These are phyloP conservation scores for Globisporangium echinulatum DNA, from an alignment of 352 stramenopile species.

Conservation along the genomic window DNA sequence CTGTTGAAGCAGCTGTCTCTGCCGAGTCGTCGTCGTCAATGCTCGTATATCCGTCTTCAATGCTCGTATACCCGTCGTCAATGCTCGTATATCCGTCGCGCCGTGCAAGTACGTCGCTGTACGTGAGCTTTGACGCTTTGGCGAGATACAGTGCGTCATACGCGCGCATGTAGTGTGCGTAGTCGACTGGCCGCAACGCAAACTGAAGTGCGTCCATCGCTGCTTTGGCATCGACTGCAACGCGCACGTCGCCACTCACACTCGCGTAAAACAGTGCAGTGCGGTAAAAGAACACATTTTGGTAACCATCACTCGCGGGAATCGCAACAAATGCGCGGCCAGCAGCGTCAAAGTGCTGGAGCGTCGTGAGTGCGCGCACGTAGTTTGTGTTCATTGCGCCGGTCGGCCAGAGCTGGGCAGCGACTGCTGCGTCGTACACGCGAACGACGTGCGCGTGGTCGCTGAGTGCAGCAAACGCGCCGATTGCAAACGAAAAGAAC, in stretches of 20 bases:
- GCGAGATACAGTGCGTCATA: slow-evolving; percentile 3
- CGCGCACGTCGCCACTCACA: not conserved
- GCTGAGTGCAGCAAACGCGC: slow-evolving; percentile 8
- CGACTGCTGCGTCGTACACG: slow-evolving; percentile 6
- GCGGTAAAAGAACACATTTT: slow-evolving; percentile 18
- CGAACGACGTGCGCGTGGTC: slow-evolving; percentile 5
- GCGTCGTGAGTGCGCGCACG: slow-evolving; percentile 9
- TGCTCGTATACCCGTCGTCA: not conserved
- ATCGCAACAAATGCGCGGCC: slow-evolving; percentile 4
- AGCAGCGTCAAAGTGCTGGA: slow-evolving; percentile 2
- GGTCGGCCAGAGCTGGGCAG: slow-evolving; percentile 8
- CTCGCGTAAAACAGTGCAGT: slow-evolving; percentile 8
- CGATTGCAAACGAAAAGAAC: slow-evolving; percentile 14
- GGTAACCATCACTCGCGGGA: slow-evolving; percentile 6
- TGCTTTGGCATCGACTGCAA: slow-evolving; percentile 1
- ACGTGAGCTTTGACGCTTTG: not conserved
- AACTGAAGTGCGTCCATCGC: slow-evolving; percentile 10
- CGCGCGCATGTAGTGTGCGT: slow-evolving; percentile 5
- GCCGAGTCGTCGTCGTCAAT: not conserved
- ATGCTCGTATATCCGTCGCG: not conserved
- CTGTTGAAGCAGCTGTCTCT: not conserved
- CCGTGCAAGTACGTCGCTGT: not conserved
- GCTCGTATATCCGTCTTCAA: not conserved
- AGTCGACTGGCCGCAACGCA: slow-evolving; percentile 9
- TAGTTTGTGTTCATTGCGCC: slow-evolving; percentile 16